A percentile compares a stretch with the other conserved stretches of the same genome.
Conservation (phyloP, 2,329 filamentous ascomycete species). For the Emmonsiellopsis sp. region DNA sequence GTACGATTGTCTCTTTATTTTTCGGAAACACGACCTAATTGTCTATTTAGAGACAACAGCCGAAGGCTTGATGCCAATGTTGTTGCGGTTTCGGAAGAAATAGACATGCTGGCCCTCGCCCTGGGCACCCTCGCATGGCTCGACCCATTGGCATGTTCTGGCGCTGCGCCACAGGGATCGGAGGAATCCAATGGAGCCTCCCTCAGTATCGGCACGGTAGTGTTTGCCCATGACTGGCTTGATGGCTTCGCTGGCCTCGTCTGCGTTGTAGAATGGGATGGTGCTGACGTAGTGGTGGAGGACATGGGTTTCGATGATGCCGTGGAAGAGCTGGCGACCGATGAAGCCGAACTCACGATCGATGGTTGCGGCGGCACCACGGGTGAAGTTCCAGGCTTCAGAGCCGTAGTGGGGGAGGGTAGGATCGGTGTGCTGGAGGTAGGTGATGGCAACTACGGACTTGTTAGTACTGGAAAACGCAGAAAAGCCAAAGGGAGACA, state of each 20-base stretch:
- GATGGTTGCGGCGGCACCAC: slow-evolving; percentile 89
- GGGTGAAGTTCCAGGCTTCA: slow-evolving; percentile 83
- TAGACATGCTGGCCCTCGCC: slow-evolving; percentile 76
- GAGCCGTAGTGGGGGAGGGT: slow-evolving; percentile 85
- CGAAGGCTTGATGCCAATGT: slow-evolving; percentile 48
- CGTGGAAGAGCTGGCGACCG: slow-evolving; percentile 81
- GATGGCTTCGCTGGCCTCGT: slow-evolving; percentile 90
- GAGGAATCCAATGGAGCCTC: slow-evolving; percentile 74
- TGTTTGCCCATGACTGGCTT: slow-evolving; percentile 90
- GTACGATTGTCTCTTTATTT: background rate
- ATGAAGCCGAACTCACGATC: slow-evolving; percentile 97
- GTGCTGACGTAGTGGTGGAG: slow-evolving; percentile 95
- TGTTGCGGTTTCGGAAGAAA: slow-evolving; percentile 94
- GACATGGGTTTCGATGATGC: slow-evolving; percentile 95
- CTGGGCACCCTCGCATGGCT: slow-evolving; percentile 72
- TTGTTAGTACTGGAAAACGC: background rate
- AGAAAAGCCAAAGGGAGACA: background rate
- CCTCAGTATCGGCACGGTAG: slow-evolving; percentile 76
- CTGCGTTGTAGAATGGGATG: slow-evolving; percentile 94
- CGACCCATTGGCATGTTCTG: slow-evolving; percentile 93
- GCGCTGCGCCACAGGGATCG: slow-evolving; percentile 70
- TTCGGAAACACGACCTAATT: background rate
- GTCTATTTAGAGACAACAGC: background rate
- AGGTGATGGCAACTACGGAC: slow-evolving; percentile 82
- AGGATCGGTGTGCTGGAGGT: slow-evolving; percentile 93